These are phyloP conservation scores for Vigna radiata DNA, from an alignment of 306 rosid genomes.

Conservation along the genomic window DNA sequence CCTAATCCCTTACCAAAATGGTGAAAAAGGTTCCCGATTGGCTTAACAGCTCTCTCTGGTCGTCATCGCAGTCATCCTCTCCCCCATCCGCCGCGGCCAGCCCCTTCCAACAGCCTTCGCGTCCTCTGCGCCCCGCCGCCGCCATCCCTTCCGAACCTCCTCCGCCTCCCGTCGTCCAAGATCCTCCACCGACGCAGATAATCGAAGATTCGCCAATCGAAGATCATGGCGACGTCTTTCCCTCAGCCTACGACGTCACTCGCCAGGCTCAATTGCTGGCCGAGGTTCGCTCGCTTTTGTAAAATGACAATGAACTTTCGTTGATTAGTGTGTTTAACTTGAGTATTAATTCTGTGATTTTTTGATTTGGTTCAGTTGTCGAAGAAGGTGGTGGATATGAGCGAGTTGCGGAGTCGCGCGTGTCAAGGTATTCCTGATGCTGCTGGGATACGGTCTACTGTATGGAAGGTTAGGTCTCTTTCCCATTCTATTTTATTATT, in stretches of 20 bases:
- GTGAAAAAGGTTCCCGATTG: slow-evolving; percentile 90
- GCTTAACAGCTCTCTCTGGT: slow-evolving; percentile 98
- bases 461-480: slow-evolving; percentile 75
- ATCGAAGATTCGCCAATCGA: slow-evolving; percentile 47
- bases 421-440: slow-evolving; percentile 94
- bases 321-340: not conserved
- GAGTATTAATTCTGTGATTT: slow-evolving; percentile 17
- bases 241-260: slow-evolving; percentile 69
- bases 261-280: slow-evolving; percentile 84
- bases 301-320: not conserved
- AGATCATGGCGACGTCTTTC: slow-evolving; percentile 39
- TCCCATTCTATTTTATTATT: not conserved
- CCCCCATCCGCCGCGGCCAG: slow-evolving; percentile 36
- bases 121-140: slow-evolving; percentile 2
- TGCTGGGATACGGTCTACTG: slow-evolving; percentile 89
- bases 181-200: slow-evolving; percentile 56
- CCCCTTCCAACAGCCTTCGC: not conserved
- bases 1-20: slow-evolving; percentile 50
- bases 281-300: slow-evolving; percentile 57
- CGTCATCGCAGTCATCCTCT: slow-evolving; percentile 54
- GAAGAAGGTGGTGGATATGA: slow-evolving; percentile 72
- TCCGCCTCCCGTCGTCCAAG: slow-evolving; percentile 51
- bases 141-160: slow-evolving; percentile 49
- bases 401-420: slow-evolving; percentile 72
- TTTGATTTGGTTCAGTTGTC: slow-evolving; percentile 55